Conservation (phyloP, 345 rosid species). For the Brassica nigra region DNA sequence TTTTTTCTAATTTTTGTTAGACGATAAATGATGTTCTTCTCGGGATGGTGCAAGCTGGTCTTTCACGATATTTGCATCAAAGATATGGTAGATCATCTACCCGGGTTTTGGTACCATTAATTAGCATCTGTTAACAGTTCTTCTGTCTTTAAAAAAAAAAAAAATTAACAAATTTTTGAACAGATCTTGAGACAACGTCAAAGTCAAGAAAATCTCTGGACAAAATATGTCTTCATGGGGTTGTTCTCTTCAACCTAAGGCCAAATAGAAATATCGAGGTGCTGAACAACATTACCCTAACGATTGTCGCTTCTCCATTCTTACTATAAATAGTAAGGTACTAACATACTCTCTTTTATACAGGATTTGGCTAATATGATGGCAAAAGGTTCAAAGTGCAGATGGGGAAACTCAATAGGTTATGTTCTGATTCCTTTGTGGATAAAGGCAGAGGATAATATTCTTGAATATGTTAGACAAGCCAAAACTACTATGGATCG, state of each 20-base stretch:
- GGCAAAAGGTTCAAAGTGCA: constrained; percentile 41
- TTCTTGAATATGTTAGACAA: constrained; percentile 44
- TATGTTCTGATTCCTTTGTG: constrained; percentile 48
- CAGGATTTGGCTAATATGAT: constrained; percentile 46
- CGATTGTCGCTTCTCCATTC: constrained; percentile 5
- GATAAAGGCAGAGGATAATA: constrained; percentile 40
- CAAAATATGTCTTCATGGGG: constrained; percentile 39
- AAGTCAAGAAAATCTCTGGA: constrained; percentile 28
- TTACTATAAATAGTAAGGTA: background rate
- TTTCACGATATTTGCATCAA: constrained; percentile 54
- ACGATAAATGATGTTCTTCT: constrained; percentile 64
- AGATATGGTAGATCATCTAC: constrained; percentile 42
- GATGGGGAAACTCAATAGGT: constrained; percentile 62
- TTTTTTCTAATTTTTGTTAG: constrained; percentile 30
- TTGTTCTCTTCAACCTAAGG: constrained; percentile 17
- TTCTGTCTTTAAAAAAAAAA: too few relatives aligned
- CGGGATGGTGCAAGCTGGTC: constrained; percentile 62
- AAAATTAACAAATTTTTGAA: background rate
- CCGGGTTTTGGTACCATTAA: background rate
- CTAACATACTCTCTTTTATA: background rate
- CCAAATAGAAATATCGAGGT: background rate
- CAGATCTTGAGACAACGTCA: constrained; percentile 14
- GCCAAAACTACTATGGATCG: constrained; percentile 52
- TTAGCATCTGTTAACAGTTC: background rate
- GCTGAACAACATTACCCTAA: constrained; percentile 46